These are phyloP conservation scores for Liriodendron chinense DNA, from an alignment of 164 flowering plant species.

Conservation along the genomic window DNA sequence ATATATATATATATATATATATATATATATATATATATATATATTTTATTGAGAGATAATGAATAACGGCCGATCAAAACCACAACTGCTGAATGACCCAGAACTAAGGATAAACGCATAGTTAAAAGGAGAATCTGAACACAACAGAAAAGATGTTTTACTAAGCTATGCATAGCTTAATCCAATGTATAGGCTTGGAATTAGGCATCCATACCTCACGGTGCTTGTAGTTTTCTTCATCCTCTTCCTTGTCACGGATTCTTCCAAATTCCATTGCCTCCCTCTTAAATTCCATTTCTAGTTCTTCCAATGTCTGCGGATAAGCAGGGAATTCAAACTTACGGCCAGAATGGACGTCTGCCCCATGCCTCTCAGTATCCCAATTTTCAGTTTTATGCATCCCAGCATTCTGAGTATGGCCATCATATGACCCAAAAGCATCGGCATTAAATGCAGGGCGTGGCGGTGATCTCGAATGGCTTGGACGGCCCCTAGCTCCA, in stretches of 20 bases:
- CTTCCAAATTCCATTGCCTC: constrained; percentile 79
- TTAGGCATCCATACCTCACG: constrained; percentile 70
- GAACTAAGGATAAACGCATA: too few relatives aligned
- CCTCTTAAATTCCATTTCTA: constrained; percentile 81
- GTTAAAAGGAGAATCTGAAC: background rate
- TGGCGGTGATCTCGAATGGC: constrained; percentile 81
- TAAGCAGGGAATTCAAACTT: constrained; percentile 49
- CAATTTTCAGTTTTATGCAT: constrained; percentile 54
- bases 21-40: too few relatives aligned
- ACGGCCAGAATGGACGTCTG: constrained; percentile 43
- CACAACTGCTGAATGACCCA: too few relatives aligned
- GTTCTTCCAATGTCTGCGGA: constrained; percentile 70
- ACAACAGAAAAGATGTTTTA: too few relatives aligned
- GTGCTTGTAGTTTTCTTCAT: constrained; percentile 91
- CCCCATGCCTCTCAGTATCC: constrained; percentile 56
- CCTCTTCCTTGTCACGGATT: constrained; percentile 89
- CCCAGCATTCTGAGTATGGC: constrained; percentile 46
- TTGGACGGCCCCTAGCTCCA: constrained; percentile 71
- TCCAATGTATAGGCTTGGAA: background rate
- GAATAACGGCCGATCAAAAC: too few relatives aligned
- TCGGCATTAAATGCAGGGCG: constrained; percentile 40
- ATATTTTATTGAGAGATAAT: too few relatives aligned
- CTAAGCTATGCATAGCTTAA: background rate
- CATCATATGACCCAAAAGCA: constrained; percentile 54
- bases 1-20: too few relatives aligned